phyloP scores from a whole-genome alignment of 2,329 filamentous ascomycete species.

The Metarhizium robertsii region DNA sequence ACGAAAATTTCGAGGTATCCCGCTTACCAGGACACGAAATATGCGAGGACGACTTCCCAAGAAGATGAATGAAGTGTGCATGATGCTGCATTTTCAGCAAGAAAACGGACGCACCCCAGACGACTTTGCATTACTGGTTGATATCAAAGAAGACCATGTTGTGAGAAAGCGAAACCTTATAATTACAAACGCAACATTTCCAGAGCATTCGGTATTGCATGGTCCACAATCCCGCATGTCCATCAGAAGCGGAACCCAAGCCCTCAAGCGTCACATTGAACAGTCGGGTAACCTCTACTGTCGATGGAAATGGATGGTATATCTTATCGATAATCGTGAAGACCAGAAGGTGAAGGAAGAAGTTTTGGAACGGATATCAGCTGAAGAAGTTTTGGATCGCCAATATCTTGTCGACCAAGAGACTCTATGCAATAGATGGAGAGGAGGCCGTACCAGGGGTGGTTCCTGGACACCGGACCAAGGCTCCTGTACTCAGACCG shows the following conservation, averaged over 20 bases:
- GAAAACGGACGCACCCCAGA: slow-evolving; percentile 18
- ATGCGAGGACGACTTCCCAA: slow-evolving; percentile 27
- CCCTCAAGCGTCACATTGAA: not conserved
- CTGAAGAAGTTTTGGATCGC: slow-evolving; percentile 19
- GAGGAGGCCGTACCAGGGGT: slow-evolving; percentile 18
- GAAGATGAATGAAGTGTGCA: slow-evolving; percentile 34
- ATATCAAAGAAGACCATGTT: slow-evolving; percentile 31
- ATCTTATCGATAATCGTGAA: slow-evolving; percentile 11
- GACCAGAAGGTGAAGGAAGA: slow-evolving; percentile 24
- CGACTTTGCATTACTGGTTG: slow-evolving; percentile 28
- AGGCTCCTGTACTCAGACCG: not conserved
- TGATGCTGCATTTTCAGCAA: slow-evolving; percentile 27
- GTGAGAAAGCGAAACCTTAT: slow-evolving; percentile 31
- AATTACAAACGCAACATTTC: slow-evolving; percentile 46
- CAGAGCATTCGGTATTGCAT: slow-evolving; percentile 21
- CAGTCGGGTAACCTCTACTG: slow-evolving; percentile 20
- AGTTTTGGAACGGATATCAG: slow-evolving; percentile 21
- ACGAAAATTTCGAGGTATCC: slow-evolving; percentile 27
- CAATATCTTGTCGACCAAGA: slow-evolving; percentile 22
- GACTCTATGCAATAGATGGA: slow-evolving; percentile 23
- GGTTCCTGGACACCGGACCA: slow-evolving; percentile 18
- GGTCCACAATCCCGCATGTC: not conserved
- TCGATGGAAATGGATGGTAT: slow-evolving; percentile 34
- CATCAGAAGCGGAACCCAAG: not conserved
- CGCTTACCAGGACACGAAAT: slow-evolving; percentile 25